phyloP scores from a whole-genome alignment of 2,329 filamentous ascomycete genomes.

The Juglanconis juglandina region DNA sequence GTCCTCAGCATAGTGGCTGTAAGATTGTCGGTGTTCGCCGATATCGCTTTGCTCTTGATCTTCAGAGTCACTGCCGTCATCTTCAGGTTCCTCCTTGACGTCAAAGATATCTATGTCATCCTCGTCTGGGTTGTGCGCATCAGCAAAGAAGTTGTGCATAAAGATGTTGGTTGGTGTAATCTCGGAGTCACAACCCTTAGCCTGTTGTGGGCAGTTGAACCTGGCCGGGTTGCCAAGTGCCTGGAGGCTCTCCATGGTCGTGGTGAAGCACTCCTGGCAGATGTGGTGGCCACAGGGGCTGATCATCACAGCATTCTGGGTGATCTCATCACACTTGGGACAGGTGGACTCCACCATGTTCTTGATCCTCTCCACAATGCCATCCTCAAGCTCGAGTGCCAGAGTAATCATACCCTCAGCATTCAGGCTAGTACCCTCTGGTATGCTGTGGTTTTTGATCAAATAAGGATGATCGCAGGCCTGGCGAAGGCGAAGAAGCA shows the following conservation, averaged over 20 bases:
- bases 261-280: conserved; percentile 27
- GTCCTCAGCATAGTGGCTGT: too few species aligned
- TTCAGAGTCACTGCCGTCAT: background rate
- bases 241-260: conserved; percentile 14
- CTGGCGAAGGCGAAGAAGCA: conserved; percentile 71
- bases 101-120: background rate
- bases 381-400: conserved; percentile 20
- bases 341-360: background rate
- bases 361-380: conserved; percentile 17
- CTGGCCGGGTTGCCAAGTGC: too few species aligned
- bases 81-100: background rate
- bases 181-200: background rate
- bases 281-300: conserved; percentile 30
- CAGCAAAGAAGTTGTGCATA: conserved; percentile 1
- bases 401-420: conserved; percentile 26
- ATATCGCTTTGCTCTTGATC: background rate
- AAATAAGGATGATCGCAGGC: conserved; percentile 75
- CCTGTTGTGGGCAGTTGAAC: too few species aligned
- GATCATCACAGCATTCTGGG: conserved; percentile 24
- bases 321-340: background rate
- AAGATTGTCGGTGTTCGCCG: too few species aligned
- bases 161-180: conserved; percentile 5
- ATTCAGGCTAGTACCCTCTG: conserved; percentile 25
- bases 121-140: background rate
- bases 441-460: conserved; percentile 32